Evolutionary conservation across 2,329 filamentous ascomycete genomes (phyloP), one percentile per base, ranked within the genome.

Genomic region (Orbilia blumenaviensis): DNA sequence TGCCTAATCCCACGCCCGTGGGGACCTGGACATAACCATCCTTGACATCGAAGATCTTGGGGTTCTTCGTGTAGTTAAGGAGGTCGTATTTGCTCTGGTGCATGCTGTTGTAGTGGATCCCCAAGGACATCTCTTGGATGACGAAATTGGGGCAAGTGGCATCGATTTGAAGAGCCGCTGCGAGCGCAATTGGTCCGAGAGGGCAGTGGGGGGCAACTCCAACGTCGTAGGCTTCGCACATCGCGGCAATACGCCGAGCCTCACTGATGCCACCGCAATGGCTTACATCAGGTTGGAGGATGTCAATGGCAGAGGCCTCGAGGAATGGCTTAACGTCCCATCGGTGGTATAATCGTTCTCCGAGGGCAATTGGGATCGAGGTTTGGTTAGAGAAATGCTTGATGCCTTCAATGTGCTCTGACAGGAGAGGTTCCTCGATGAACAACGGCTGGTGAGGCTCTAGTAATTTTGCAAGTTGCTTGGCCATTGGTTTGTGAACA

Each of bases 401-500:
- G 80, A 92, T 89, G 0, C 86, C 89, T 63, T 89, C 89, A 38
- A 84, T 78, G 79, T 93, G 89, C 80, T 93, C 91, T 0, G 87
- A 90, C 0, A 93, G 85, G 1, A 92, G 83, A 0, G 90, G 90
- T 78, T 93, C 91, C 81, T 93, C 91, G 46, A 93, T 89, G 81
- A 93, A 93, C n/a, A 93, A 83, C 0, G 91, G 91, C 0, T 85
- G 85, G 78, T 91, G 86, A 0, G 90, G 90, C 77, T 90, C 90
- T 0, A 93, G 85, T 0, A 87, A 85, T 69, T 87, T 86, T 0
- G 89, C 90, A 1, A 94, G 86, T 79, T 93, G 91, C 79, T 91
- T 92, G 0, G 91, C 91, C 90, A 93, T 93, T n/a, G 90, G 89
- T 77, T 90, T 90, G 82, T 93, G 91, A 0, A 92, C 84, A 7